Evolutionary conservation across 1,284 basidiomycete genomes (phyloP).

Genomic region (Tilletia walkeri): DNA sequence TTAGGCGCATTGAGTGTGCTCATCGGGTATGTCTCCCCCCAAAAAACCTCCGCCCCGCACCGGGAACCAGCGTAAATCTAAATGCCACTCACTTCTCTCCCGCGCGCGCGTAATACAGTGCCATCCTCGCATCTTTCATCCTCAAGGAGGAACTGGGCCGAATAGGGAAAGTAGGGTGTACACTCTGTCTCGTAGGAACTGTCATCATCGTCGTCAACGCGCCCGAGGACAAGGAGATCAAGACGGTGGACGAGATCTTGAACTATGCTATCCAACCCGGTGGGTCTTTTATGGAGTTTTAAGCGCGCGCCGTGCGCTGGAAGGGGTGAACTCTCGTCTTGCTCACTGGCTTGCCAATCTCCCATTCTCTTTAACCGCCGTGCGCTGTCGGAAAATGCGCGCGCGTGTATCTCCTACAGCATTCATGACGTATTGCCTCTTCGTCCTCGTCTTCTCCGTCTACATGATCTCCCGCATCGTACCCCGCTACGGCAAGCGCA

Average conservation of each 20-base stretch:
- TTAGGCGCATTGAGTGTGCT: constrained; percentile 94
- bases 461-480: constrained; percentile 81
- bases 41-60: neutral
- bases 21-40: constrained; percentile 70
- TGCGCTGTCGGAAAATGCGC: neutral
- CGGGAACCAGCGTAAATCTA: too few relatives aligned
- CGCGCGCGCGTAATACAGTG: constrained; percentile 11
- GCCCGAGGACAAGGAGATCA: constrained; percentile 88
- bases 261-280: constrained; percentile 82
- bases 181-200: constrained; percentile 83
- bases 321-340: neutral
- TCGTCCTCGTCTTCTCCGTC: constrained; percentile 72
- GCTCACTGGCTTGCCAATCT: neutral
- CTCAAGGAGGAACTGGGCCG: constrained; percentile 91
- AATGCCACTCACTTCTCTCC: too few relatives aligned
- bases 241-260: constrained; percentile 91
- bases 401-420: neutral
- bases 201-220: constrained; percentile 95
- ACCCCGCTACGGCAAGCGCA: constrained; percentile 82
- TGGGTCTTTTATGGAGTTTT: constrained; percentile 37
- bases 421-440: constrained; percentile 76
- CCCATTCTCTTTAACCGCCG: neutral
- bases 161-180: constrained; percentile 86
- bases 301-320: too few relatives aligned
- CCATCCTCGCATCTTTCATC: constrained; percentile 77